phyloP scores from a whole-genome alignment of 352 stramenopile genomes.

The Globisporangium nunn region DNA sequence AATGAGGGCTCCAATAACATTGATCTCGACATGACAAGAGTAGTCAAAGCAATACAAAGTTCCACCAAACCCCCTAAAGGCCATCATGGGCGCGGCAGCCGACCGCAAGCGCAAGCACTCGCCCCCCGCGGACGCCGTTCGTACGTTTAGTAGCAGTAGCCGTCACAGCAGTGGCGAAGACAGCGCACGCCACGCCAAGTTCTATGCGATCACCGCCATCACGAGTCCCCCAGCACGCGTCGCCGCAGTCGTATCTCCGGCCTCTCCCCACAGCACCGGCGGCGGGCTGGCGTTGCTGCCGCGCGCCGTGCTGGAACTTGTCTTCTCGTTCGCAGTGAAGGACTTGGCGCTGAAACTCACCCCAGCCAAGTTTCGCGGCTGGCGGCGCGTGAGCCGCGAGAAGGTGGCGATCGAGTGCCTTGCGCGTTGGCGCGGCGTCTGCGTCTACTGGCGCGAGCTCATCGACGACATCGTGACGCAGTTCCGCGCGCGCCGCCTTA shows the following conservation, averaged over 20 bases:
- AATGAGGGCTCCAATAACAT: no score
- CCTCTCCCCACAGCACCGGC: neutral
- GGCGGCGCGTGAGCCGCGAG: conserved; percentile 26
- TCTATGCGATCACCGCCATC: conserved; percentile 15
- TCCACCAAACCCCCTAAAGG: no score
- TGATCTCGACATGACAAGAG: no score
- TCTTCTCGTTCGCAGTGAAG: conserved; percentile 49
- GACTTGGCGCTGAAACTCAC: conserved; percentile 39
- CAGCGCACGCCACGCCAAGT: conserved; percentile 9
- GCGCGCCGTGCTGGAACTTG: conserved; percentile 39
- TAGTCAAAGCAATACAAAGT: no score
- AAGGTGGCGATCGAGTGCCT: conserved; percentile 33
- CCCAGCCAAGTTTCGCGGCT: conserved; percentile 38
- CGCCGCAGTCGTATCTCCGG: no score
- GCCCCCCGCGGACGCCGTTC: neutral
- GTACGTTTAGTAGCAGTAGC: neutral
- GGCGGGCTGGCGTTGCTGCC: conserved; percentile 26
- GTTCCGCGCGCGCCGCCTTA: conserved; percentile 31
- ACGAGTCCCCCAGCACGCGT: conserved; percentile 3
- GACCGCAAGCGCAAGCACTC: conserved; percentile 16
- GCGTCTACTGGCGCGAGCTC: conserved; percentile 37
- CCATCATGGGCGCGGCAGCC: neutral
- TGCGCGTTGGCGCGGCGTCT: conserved; percentile 31
- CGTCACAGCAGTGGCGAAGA: neutral
- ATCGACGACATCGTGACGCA: conserved; percentile 37